Percentiles rank a stretch among this genome's conserved stretches.
Conservation (phyloP, 139 green algal species). For the Chlamydomonas sp. region DNA sequence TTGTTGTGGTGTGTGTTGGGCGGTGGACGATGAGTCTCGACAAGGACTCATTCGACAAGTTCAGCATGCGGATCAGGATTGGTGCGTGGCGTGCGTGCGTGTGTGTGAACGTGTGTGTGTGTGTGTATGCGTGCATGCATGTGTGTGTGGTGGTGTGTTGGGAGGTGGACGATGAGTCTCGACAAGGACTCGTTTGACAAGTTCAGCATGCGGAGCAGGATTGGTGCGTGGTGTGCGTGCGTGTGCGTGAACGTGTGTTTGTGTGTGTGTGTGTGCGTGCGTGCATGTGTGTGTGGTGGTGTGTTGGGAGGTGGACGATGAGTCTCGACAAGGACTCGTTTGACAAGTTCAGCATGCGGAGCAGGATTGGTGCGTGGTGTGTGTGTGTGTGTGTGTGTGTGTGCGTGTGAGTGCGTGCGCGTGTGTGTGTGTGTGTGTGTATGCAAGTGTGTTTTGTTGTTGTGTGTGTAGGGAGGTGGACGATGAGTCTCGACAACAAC, state of each 20-base stretch:
- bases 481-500: slow-evolving; percentile 54
- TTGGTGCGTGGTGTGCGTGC: slow-evolving; percentile 17
- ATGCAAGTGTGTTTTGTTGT: background rate
- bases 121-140: background rate
- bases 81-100: too few species aligned
- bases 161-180: slow-evolving; percentile 21
- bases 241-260: background rate
- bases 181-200: slow-evolving; percentile 69
- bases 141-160: background rate
- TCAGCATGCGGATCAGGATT: slow-evolving; percentile 30
- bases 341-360: slow-evolving; percentile 47
- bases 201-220: slow-evolving; percentile 44
- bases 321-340: slow-evolving; percentile 37
- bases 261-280: background rate
- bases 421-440: background rate
- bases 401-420: background rate
- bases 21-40: too few species aligned
- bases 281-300: background rate
- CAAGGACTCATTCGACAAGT: slow-evolving; percentile 52
- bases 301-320: background rate
- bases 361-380: slow-evolving; percentile 18
- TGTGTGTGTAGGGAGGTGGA: background rate
- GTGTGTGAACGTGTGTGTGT: slow-evolving; percentile 4
- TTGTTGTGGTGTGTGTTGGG: background rate
- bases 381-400: too few species aligned